Evolutionary conservation across 2,329 filamentous ascomycete genomes (phyloP).

Genomic region (Talaromyces sp.): DNA sequence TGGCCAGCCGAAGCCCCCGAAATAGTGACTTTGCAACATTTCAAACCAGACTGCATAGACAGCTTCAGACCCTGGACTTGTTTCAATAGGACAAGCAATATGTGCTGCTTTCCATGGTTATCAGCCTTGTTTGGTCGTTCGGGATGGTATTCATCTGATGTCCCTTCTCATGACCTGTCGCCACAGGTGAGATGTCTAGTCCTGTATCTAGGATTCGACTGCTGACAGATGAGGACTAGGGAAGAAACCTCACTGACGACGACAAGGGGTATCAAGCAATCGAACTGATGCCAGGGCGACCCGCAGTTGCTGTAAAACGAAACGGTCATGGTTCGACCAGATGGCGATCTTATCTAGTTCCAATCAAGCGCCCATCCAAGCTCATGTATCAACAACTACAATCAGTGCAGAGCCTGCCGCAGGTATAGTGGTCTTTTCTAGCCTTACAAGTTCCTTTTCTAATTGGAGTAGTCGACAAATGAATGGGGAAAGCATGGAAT

Average conservation of each 20-base stretch:
- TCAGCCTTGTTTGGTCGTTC: neutral
- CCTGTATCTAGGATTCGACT: neutral
- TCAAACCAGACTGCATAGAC: conserved; percentile 6
- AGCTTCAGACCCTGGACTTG: neutral
- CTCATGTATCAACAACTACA: neutral
- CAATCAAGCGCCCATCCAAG: too few relatives aligned
- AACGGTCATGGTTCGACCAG: too few relatives aligned
- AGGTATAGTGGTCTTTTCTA: neutral
- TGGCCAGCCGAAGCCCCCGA: conserved; percentile 18
- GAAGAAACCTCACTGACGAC: neutral
- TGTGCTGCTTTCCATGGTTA: neutral
- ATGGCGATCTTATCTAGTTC: too few relatives aligned
- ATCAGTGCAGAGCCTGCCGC: neutral
- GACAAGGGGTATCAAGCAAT: neutral
- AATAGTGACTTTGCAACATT: conserved; percentile 1
- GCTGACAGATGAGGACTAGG: neutral
- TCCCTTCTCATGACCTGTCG: neutral
- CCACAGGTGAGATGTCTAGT: neutral
- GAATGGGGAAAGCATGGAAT: neutral
- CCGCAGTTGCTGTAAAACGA: too few relatives aligned
- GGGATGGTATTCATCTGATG: neutral
- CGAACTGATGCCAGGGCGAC: too few relatives aligned
- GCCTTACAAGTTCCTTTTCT: neutral
- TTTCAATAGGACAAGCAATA: neutral
- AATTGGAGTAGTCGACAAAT: neutral